These are phyloP conservation scores for Fusarium euwallaceae DNA, from an alignment of 2,329 filamentous ascomycete species.

Conservation along the genomic window DNA sequence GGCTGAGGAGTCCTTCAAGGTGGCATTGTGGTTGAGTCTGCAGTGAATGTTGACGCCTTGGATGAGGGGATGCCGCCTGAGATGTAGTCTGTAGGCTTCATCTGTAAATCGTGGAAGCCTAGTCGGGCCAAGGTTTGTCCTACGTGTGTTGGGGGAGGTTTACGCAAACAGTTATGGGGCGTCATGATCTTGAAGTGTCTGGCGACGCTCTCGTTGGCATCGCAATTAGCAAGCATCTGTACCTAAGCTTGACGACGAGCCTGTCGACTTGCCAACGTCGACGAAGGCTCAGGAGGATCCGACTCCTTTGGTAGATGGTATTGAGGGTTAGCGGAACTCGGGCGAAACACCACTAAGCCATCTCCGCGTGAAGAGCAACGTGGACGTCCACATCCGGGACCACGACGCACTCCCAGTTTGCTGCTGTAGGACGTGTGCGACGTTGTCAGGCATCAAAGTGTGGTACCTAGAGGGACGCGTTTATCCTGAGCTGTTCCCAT, in stretches of 20 bases:
- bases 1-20: neutral
- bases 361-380: neutral
- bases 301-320: neutral
- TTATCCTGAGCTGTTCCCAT: neutral
- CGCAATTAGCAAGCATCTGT: too few species aligned
- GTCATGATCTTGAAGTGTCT: neutral
- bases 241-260: constrained; percentile 1
- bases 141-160: neutral
- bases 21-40: neutral
- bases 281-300: constrained; percentile 23
- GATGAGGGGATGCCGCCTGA: neutral
- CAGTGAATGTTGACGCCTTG: constrained; percentile 16
- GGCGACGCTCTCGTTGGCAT: neutral
- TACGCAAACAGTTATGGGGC: neutral
- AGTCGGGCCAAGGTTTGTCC: neutral
- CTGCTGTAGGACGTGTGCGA: neutral
- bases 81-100: neutral
- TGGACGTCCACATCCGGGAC: neutral
- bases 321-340: neutral
- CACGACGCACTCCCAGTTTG: neutral
- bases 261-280: constrained; percentile 20
- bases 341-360: neutral
- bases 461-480: neutral
- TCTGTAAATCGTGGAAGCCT: neutral
- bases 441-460: neutral